These are phyloP conservation scores for Polygonum aviculare DNA, from an alignment of 148 eudicot species.

Conservation along the genomic window DNA sequence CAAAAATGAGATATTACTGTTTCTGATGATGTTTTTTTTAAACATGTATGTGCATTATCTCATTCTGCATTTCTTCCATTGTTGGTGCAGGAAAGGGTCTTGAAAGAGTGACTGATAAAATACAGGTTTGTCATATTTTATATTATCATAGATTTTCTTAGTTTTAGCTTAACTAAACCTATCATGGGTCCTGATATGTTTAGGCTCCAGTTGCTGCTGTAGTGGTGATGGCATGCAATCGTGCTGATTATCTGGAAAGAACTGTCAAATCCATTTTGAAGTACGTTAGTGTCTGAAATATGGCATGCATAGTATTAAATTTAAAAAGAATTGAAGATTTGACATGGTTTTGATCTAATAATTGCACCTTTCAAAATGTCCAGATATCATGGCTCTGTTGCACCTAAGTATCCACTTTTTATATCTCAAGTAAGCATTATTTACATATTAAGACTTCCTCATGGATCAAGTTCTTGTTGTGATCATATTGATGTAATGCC, in stretches of 20 bases:
- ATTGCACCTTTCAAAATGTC: conserved; percentile 17
- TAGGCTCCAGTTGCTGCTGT: conserved; percentile 92
- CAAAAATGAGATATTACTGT: background rate
- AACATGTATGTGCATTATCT: background rate
- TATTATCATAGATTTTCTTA: conserved; percentile 6
- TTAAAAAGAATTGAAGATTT: background rate
- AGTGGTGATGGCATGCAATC: conserved; percentile 95
- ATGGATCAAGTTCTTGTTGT: background rate
- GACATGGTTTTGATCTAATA: conserved; percentile 9
- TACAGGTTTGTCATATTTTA: conserved; percentile 46
- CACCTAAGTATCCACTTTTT: conserved; percentile 68
- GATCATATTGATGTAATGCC: background rate
- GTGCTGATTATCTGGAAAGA: conserved; percentile 94
- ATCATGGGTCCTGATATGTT: conserved; percentile 24
- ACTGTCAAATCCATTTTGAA: conserved; percentile 75
- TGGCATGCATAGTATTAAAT: background rate
- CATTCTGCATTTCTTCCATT: conserved; percentile 14
- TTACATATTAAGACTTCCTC: conserved; percentile 5
- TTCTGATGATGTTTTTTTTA: background rate
- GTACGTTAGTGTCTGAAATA: conserved; percentile 30
- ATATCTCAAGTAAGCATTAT: conserved; percentile 67
- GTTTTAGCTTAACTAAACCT: background rate
- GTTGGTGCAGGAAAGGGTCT: conserved; percentile 57
- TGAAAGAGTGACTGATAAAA: conserved; percentile 38
- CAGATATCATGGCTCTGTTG: conserved; percentile 51